These are phyloP conservation scores for Kodamaea sp. DNA, from an alignment of 1,139 yeast species.

Conservation along the genomic window DNA sequence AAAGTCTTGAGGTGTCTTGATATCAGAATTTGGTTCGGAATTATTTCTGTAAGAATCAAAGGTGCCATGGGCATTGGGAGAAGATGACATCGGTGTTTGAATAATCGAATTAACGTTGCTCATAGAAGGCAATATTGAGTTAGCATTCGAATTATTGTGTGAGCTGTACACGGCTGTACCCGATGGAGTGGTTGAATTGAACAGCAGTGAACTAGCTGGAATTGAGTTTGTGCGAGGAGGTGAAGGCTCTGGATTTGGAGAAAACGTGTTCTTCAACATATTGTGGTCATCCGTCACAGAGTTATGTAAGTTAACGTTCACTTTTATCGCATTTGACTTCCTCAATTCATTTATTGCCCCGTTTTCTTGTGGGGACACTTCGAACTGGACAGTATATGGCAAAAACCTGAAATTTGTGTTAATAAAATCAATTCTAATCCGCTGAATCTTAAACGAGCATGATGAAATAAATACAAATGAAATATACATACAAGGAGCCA, in stretches of 20 bases:
- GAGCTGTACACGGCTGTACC: conserved; percentile 5
- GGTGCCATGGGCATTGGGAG: background rate
- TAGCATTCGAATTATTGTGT: background rate
- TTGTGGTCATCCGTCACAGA: conserved; percentile 2
- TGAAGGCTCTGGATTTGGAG: conserved; percentile 2
- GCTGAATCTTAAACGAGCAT: background rate
- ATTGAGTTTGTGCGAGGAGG: background rate
- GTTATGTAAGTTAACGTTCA: conserved; percentile 1
- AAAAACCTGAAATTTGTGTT: conserved; percentile 43
- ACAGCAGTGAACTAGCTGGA: background rate
- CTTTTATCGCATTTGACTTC: conserved; percentile 8
- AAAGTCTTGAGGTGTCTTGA: conserved; percentile 27
- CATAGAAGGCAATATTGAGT: conserved; percentile 20
- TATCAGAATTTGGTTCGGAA: conserved; percentile 4
- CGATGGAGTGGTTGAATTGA: background rate
- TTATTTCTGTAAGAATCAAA: background rate
- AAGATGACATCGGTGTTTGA: background rate
- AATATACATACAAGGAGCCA: conserved; percentile 55
- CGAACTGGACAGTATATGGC: conserved; percentile 72
- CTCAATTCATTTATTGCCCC: conserved; percentile 5
- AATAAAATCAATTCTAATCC: background rate
- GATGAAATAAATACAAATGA: conserved; percentile 5
- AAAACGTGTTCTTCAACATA: conserved; percentile 3
- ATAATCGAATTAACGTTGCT: conserved; percentile 7
- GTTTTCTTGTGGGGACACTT: conserved; percentile 32